A percentile compares a stretch with the other conserved stretches of the same genome.
Evolutionary conservation across 495 filamentous ascomycete species (phyloP).

Genomic region (Mytilinidion resinicola): DNA sequence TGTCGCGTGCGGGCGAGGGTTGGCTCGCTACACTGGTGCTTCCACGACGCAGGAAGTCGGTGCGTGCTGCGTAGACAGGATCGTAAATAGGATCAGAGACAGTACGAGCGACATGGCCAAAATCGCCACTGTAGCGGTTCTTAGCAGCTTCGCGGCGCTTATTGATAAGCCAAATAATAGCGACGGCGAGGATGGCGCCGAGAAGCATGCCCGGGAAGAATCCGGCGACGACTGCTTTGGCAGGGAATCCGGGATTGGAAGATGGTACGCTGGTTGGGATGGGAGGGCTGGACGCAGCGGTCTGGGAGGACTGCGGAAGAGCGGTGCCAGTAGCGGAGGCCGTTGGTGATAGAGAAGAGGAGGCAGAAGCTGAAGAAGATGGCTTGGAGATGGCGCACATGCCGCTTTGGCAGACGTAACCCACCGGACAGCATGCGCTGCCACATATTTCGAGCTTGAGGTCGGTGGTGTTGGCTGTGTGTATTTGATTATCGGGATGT

Average conservation of each 20-base stretch:
- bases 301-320: conserved; percentile 37
- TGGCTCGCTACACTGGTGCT: conserved; percentile 5
- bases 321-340: conserved; percentile 31
- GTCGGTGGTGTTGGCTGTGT: conserved; percentile 61
- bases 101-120: conserved; percentile 41
- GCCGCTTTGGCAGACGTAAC: conserved; percentile 58
- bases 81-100: conserved; percentile 52
- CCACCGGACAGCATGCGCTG: conserved; percentile 65
- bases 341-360: conserved; percentile 21
- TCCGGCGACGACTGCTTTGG: conserved; percentile 50
- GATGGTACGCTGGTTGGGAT: conserved; percentile 13
- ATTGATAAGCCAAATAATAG: conserved; percentile 40
- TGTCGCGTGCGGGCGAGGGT: conserved; percentile 5
- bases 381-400: conserved; percentile 34
- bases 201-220: conserved; percentile 58
- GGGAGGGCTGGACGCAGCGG: conserved; percentile 19
- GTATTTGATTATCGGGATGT: conserved; percentile 57
- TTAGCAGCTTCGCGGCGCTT: conserved; percentile 35
- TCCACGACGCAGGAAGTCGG: conserved; percentile 50
- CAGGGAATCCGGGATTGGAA: conserved; percentile 42
- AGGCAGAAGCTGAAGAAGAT: conserved; percentile 3
- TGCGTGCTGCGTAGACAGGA: conserved; percentile 44
- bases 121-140: conserved; percentile 34
- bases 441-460: conserved; percentile 43
- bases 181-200: conserved; percentile 45